phyloP scores from a whole-genome alignment of 140 eudicot species.

The Stevia rebaudiana region DNA sequence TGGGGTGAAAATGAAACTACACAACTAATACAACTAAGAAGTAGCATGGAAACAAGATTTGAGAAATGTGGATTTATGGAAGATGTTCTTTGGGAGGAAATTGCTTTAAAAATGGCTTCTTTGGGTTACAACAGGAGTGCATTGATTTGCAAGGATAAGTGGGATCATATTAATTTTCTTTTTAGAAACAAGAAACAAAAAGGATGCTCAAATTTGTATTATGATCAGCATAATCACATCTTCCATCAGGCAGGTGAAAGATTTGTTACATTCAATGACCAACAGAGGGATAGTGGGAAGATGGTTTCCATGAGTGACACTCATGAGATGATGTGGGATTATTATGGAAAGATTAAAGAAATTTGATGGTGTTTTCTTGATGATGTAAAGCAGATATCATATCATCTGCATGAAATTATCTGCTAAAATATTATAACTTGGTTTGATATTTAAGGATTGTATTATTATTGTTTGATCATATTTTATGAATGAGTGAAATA shows the following conservation, averaged over 20 bases:
- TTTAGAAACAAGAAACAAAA: slow-evolving; percentile 50
- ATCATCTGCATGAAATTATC: slow-evolving; percentile 9
- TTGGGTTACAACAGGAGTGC: slow-evolving; percentile 62
- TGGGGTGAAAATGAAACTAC: slow-evolving; percentile 73
- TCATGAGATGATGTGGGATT: slow-evolving; percentile 38
- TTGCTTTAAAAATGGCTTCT: slow-evolving; percentile 56
- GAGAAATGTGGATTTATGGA: slow-evolving; percentile 47
- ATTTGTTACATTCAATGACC: slow-evolving; percentile 22
- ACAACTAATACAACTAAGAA: slow-evolving; percentile 53
- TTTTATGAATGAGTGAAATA: neutral
- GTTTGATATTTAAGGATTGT: neutral
- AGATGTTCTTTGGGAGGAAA: slow-evolving; percentile 72
- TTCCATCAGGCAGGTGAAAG: slow-evolving; percentile 29
- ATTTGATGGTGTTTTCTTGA: slow-evolving; percentile 21
- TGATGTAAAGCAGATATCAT: slow-evolving; percentile 10
- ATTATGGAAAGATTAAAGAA: slow-evolving; percentile 28
- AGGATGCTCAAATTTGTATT: slow-evolving; percentile 28
- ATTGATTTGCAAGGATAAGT: slow-evolving; percentile 51
- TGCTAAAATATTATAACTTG: neutral
- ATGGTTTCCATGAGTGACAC: slow-evolving; percentile 59
- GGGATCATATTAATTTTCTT: slow-evolving; percentile 54
- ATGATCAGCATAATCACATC: slow-evolving; percentile 13
- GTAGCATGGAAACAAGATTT: slow-evolving; percentile 59
- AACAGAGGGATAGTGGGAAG: slow-evolving; percentile 41
- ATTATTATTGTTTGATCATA: neutral